Evolutionary conservation across 225 moss, liverwort and hornwort genomes (phyloP).

Genomic region (Marchantia polymorpha): DNA sequence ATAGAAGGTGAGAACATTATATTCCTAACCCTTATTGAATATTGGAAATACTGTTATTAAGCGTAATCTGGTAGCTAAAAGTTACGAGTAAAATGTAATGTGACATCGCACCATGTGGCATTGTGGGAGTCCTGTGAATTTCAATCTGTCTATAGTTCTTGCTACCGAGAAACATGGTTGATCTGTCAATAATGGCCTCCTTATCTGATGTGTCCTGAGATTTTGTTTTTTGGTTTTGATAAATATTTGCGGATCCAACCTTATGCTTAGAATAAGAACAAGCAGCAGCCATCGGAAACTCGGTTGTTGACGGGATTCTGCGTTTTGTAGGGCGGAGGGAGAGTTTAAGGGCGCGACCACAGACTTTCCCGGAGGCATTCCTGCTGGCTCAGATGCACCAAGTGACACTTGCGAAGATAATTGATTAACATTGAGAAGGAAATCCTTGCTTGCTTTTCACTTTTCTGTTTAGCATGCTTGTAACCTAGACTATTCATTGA

Average conservation of each 20-base stretch:
- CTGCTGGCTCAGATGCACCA: constrained; percentile 15
- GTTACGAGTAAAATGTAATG: neutral
- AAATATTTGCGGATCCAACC: neutral
- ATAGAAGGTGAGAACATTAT: constrained; percentile 34
- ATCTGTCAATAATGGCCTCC: neutral
- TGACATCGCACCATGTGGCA: neutral
- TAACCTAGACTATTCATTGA: neutral
- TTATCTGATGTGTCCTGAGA: neutral
- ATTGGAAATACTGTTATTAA: too few species aligned
- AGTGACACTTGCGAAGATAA: constrained; percentile 11
- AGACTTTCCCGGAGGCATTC: constrained; percentile 23
- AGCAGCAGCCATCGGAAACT: neutral
- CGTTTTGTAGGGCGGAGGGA: constrained; percentile 20
- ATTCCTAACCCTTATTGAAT: too few species aligned
- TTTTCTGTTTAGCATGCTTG: too few species aligned
- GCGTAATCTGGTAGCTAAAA: too few species aligned
- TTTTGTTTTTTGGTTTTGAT: neutral
- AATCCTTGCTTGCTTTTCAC: too few species aligned
- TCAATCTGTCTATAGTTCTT: neutral
- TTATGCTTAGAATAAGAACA: neutral
- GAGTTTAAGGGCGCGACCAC: neutral
- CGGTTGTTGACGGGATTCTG: neutral
- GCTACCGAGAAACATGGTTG: neutral
- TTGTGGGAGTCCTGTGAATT: neutral
- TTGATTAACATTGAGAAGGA: neutral